A percentile compares a stretch with the other conserved stretches of the same genome.
Conservation (phyloP, 306 rosid genomes). For the Corylus avellana region DNA sequence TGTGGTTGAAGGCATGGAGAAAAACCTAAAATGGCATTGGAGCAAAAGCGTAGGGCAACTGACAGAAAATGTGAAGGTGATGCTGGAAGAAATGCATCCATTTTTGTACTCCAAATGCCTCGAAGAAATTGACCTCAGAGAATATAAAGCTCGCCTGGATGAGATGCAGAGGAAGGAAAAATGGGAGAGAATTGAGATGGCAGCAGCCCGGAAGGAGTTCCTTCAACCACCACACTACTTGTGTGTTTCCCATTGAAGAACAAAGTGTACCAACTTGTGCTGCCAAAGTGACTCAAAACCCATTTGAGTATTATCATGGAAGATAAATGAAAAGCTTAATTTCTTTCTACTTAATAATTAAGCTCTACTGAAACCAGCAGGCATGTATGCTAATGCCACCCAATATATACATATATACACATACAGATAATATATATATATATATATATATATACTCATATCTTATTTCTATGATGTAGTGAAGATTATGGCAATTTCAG, state of each 20-base stretch:
- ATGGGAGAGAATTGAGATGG: slow-evolving; percentile 64
- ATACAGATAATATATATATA: neutral
- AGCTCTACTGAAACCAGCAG: slow-evolving; percentile 1
- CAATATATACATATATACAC: neutral
- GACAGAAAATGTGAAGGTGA: slow-evolving; percentile 62
- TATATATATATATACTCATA: too few species aligned
- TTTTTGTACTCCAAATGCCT: slow-evolving; percentile 54
- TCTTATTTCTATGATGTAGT: neutral
- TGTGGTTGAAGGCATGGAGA: slow-evolving; percentile 71
- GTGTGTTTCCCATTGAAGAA: slow-evolving; percentile 45
- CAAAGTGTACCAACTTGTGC: slow-evolving; percentile 19
- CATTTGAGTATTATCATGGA: neutral
- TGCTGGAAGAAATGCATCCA: slow-evolving; percentile 80
- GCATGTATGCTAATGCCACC: neutral
- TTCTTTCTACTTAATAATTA: neutral
- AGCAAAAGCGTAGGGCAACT: slow-evolving; percentile 60
- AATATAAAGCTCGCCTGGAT: slow-evolving; percentile 39
- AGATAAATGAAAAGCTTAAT: neutral
- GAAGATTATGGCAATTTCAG: neutral
- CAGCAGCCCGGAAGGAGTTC: slow-evolving; percentile 47
- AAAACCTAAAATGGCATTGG: slow-evolving; percentile 77
- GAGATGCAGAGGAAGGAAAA: slow-evolving; percentile 52
- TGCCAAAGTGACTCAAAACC: slow-evolving; percentile 17
- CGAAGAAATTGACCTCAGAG: slow-evolving; percentile 45
- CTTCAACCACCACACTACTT: slow-evolving; percentile 41